Base-by-base conservation (phyloP, 1,284 basidiomycete species). In the Takashimella koratensis region DNA sequence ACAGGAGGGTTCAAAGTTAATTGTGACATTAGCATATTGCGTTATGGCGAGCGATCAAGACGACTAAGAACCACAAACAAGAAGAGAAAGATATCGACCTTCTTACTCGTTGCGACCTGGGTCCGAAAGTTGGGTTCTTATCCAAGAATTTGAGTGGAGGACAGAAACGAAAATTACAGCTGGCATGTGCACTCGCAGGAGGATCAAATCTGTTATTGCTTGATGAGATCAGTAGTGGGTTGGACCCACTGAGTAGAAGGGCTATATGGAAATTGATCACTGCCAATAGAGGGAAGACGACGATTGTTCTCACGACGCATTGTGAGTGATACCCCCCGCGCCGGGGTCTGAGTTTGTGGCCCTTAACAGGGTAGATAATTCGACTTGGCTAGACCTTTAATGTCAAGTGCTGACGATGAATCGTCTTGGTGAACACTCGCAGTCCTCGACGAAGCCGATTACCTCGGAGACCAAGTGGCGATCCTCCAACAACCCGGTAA, bases 91-190 rank as follows among this genome's bases (percentile, higher is more conserved):
- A 65, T 4, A 84, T 88, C 13, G 81, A 82, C 58, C 73, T 89
- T 3, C 67, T 90, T 22, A 67, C 77, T 13, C 85, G 87, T 61
- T 90, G 88, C 58, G 87, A 88, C 65, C 74, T 90, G 25, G 81
- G 75, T 12, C 77, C 78, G 53, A 90, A 90, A 73, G 81, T 86
- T 5, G 76, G 85, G 61, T 78, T 82, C 5, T 84, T 84, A 62
- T 83, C 86, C 2, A 76, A 76, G 48, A 85, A 83, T 4, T 78
- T 90, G 20, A 85, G 83, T 26, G 88, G 88, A 1, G 88, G 88
- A 5, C 87, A 90, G 77, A 90, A 90, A 76, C 75, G 88, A 64
- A 88, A 89, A 74, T 76, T 90, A 22, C 87, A 90, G 65, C 77
- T 90, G 20, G 88, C 88, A 0, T 84, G 86, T 57, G 87, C 87